Conservation (phyloP, 495 filamentous ascomycete genomes). For the Amniculicola lignicola region DNA sequence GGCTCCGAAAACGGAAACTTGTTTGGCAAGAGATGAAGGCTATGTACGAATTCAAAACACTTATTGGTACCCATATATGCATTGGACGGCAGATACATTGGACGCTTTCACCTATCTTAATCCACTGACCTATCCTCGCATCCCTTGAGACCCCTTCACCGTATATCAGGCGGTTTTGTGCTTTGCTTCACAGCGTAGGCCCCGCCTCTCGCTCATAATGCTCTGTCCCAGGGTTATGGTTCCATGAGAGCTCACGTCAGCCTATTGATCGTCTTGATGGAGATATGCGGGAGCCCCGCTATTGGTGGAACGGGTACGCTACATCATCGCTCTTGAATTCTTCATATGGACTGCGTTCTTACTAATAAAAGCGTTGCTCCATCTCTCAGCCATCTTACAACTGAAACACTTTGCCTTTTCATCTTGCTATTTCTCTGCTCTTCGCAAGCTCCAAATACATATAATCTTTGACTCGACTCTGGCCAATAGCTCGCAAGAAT, state of each 20-base stretch:
- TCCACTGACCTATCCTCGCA: too few species aligned
- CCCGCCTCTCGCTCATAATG: neutral
- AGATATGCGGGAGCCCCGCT: neutral
- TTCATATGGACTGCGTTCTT: neutral
- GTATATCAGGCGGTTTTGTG: neutral
- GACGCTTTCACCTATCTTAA: too few species aligned
- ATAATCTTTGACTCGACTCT: too few species aligned
- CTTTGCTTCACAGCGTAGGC: too few species aligned
- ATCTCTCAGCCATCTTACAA: neutral
- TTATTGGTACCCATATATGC: too few species aligned
- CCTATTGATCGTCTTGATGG: neutral
- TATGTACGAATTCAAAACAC: too few species aligned
- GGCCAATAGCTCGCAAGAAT: too few species aligned
- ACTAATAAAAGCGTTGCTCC: neutral
- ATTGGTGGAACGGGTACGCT: neutral
- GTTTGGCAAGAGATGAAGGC: too few species aligned
- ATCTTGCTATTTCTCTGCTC: neutral
- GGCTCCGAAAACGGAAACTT: too few species aligned
- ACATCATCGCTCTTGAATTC: neutral
- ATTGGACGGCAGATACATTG: too few species aligned
- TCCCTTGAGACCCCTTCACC: too few species aligned
- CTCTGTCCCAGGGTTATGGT: neutral
- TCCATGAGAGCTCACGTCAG: neutral
- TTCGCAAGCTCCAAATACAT: too few species aligned
- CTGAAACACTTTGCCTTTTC: neutral